phyloP scores from a whole-genome alignment of 495 filamentous ascomycete species.

The Neurospora sp. region DNA sequence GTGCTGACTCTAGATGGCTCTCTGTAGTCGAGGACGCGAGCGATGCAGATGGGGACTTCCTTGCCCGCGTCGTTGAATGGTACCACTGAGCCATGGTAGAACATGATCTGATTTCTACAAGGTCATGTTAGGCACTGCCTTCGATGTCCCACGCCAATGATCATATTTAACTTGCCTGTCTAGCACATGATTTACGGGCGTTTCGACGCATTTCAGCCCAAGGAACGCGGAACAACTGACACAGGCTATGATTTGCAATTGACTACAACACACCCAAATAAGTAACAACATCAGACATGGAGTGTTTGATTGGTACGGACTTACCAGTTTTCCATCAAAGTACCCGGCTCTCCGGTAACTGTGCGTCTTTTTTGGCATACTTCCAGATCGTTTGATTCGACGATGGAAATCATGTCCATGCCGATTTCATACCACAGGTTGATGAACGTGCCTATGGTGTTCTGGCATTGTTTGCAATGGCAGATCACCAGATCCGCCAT shows the following conservation, averaged over 20 bases:
- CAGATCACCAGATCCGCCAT: constrained; percentile 25
- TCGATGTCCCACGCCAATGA: fast-evolving
- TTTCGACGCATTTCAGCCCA: constrained; percentile 21
- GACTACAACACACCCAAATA: too few species aligned
- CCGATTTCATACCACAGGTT: constrained; percentile 38
- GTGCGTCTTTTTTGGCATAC: too few species aligned
- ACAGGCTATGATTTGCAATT: too few species aligned
- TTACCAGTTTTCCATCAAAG: too few species aligned
- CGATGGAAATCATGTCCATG: constrained; percentile 31
- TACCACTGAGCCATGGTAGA: constrained; percentile 12
- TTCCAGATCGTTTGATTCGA: constrained; percentile 1
- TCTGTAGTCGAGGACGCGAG: constrained; percentile 15
- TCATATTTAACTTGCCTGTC: constrained; percentile 15
- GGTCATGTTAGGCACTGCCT: not conserved
- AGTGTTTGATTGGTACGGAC: too few species aligned
- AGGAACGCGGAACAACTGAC: constrained; percentile 14
- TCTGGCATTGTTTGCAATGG: constrained; percentile 30
- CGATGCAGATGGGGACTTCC: not conserved
- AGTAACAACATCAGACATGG: too few species aligned
- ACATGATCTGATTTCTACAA: constrained; percentile 17
- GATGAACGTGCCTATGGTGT: constrained; percentile 23
- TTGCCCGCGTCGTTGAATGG: constrained; percentile 5
- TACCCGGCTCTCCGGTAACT: too few species aligned
- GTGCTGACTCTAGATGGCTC: constrained; percentile 5
- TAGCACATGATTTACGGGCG: constrained; percentile 26